Percentiles rank a stretch among this genome's conserved stretches.
These are phyloP conservation scores for Lentinula lateritia DNA, from an alignment of 768 basidiomycete genomes.

Conservation along the genomic window DNA sequence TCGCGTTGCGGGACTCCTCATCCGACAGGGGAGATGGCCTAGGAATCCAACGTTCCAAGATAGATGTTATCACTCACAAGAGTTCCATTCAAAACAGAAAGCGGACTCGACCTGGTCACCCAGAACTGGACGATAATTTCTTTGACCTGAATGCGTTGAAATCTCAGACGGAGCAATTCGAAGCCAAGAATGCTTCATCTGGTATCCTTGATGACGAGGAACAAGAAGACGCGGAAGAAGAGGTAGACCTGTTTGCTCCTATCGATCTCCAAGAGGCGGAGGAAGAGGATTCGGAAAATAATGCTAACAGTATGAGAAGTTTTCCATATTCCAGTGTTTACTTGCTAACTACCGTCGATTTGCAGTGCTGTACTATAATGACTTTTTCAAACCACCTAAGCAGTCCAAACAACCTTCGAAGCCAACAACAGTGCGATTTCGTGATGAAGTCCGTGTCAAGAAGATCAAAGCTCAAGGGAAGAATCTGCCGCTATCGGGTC, in stretches of 20 bases:
- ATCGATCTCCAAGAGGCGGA: slow-evolving; percentile 42
- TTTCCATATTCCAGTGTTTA: not conserved
- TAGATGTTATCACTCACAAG: slow-evolving; percentile 17
- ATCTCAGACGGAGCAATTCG: slow-evolving; percentile 72
- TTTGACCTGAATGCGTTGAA: slow-evolving; percentile 89
- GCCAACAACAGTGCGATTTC: slow-evolving; percentile 63
- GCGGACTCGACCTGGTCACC: slow-evolving; percentile 19
- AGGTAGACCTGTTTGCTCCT: slow-evolving; percentile 61
- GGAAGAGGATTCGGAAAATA: slow-evolving; percentile 41
- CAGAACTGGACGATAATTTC: slow-evolving; percentile 80
- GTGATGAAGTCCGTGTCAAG: slow-evolving; percentile 76
- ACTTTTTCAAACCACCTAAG: slow-evolving; percentile 74
- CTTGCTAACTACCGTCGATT: slow-evolving; percentile 4
- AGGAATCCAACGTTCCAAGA: slow-evolving; percentile 10
- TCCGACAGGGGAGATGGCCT: slow-evolving; percentile 25
- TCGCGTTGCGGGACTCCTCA: slow-evolving; percentile 30
- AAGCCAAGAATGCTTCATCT: slow-evolving; percentile 54
- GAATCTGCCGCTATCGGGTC: slow-evolving; percentile 45
- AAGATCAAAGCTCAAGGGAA: slow-evolving; percentile 73
- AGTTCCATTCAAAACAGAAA: slow-evolving; percentile 16
- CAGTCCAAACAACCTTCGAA: slow-evolving; percentile 18
- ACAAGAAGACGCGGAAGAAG: slow-evolving; percentile 48
- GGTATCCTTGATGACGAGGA: slow-evolving; percentile 55
- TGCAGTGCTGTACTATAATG: slow-evolving; percentile 64
- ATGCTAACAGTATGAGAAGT: slow-evolving; percentile 31